These are phyloP conservation scores for Aureoboletus auriporus DNA, from an alignment of 768 basidiomycete genomes.

Conservation along the genomic window DNA sequence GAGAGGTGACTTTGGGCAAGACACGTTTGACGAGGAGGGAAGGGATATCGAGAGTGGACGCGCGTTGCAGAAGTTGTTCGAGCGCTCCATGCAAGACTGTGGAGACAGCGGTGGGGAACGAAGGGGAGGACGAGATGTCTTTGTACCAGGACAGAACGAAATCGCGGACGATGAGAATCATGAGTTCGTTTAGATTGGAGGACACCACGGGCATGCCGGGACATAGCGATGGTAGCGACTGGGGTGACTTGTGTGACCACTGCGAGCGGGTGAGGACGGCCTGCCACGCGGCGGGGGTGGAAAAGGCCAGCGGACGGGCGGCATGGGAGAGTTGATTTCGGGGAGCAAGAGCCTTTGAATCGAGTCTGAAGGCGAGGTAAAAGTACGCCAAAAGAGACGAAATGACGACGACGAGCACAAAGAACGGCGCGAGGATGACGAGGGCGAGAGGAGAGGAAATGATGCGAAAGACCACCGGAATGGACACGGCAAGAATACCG, in stretches of 20 bases:
- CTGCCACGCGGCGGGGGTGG: conserved; percentile 93
- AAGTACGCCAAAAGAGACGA: conserved; percentile 52
- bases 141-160: conserved; percentile 91
- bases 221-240: conserved; percentile 62
- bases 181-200: conserved; percentile 70
- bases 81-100: conserved; percentile 64
- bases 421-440: conserved; percentile 58
- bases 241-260: conserved; percentile 76
- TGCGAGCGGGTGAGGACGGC: conserved; percentile 84
- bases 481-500: conserved; percentile 50
- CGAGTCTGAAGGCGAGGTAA: conserved; percentile 56
- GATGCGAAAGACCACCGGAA: conserved; percentile 53
- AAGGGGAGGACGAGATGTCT: conserved; percentile 77
- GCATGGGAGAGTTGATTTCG: conserved; percentile 46
- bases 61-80: conserved; percentile 52
- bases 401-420: conserved; percentile 46
- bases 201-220: conserved; percentile 65
- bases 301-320: conserved; percentile 77
- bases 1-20: conserved; percentile 83
- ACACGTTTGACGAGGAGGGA: conserved; percentile 78
- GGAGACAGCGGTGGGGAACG: conserved; percentile 86
- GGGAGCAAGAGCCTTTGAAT: conserved; percentile 35
- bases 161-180: conserved; percentile 78
- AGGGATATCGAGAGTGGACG: conserved; percentile 62
- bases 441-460: conserved; percentile 64